Base-by-base conservation (phyloP, 176 grass and related monocot species). In the Carex kokanica region DNA sequence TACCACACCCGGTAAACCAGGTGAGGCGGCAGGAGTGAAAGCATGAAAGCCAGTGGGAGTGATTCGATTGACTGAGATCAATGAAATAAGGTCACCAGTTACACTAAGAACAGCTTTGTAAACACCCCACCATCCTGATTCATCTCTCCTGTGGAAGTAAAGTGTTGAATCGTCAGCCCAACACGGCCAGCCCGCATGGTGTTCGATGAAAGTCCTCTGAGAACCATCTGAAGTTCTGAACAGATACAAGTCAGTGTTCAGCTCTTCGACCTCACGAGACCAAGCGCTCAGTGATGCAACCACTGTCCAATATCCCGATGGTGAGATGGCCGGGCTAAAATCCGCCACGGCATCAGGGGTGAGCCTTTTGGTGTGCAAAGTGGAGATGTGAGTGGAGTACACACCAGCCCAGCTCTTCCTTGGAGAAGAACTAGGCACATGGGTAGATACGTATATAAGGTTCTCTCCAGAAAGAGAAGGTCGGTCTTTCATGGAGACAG, bases 141-240 rank as follows among this genome's bases (percentile, higher is more conserved):
- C 71, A 60, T 87, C 90, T 2, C 90, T 86, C 74, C 90, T 92
- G 78, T 94, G 95, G 95, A 98, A 98, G 86, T 87, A 98, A 66
- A 98, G 6, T 49, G 92, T 94, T 67, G 56, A n/a, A 0, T 93
- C 90, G 21, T 94, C 95, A 66, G 90, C 90, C 95, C 92, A 94
- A 71, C 81, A 84, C 5, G 95, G 95, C 95, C 95, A 98, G 0
- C 95, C 92, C 51, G 68, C 92, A 60, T 91, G 86, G 3, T 53
- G 72, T 57, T 91, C 20, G 11, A 85, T 4, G 10, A 91, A 77
- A 84, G 90, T 64, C 61, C 95, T 85, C 34, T 77, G 23, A 38
- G 90, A 92, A 1, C 92, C 92, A 83, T 93, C 90, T 63, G 25
- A 6, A 0, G 95, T 98, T 1, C 62, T 86, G 81, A 98, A 94